A percentile compares a stretch with the other conserved stretches of the same genome.
Evolutionary conservation across 1,284 basidiomycete species (phyloP).

Genomic region (Moesziomyces sp.): DNA sequence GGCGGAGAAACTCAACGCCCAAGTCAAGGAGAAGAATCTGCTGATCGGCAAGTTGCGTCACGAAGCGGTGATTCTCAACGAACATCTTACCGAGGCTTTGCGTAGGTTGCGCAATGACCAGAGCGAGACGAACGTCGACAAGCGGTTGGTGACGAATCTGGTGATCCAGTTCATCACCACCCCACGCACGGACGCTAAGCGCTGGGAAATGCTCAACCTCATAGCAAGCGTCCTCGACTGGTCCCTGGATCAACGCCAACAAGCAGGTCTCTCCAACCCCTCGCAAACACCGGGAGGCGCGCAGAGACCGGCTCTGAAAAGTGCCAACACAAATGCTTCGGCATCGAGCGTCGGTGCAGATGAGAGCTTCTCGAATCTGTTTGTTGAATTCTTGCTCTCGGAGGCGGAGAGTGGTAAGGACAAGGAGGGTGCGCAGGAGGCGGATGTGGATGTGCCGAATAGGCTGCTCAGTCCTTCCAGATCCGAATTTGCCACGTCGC

Average conservation of each 20-base stretch:
- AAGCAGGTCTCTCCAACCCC: conserved; percentile 79
- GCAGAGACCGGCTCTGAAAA: neutral
- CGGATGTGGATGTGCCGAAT: conserved; percentile 1
- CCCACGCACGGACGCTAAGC: conserved; percentile 88
- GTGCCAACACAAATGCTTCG: neutral
- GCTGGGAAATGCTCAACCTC: conserved; percentile 94
- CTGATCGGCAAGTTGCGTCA: conserved; percentile 92
- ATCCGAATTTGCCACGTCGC: neutral
- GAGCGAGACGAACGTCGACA: conserved; percentile 88
- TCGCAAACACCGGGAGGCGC: neutral
- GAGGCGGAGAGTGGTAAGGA: conserved; percentile 55
- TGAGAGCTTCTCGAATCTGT: conserved; percentile 63
- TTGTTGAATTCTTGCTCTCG: conserved; percentile 65
- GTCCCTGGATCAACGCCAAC: conserved; percentile 88
- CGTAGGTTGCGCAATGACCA: conserved; percentile 86
- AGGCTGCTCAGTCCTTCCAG: conserved; percentile 12
- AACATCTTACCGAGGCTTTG: conserved; percentile 97
- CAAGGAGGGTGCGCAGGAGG: neutral
- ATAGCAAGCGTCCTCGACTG: conserved; percentile 89
- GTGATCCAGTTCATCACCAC: conserved; percentile 90
- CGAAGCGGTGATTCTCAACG: conserved; percentile 85
- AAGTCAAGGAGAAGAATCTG: conserved; percentile 92
- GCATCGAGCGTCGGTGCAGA: conserved; percentile 26
- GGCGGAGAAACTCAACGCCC: conserved; percentile 72
- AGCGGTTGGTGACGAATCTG: conserved; percentile 91